These are phyloP conservation scores for Persicaria maculosa DNA, from an alignment of 148 eudicot genomes.

Conservation along the genomic window DNA sequence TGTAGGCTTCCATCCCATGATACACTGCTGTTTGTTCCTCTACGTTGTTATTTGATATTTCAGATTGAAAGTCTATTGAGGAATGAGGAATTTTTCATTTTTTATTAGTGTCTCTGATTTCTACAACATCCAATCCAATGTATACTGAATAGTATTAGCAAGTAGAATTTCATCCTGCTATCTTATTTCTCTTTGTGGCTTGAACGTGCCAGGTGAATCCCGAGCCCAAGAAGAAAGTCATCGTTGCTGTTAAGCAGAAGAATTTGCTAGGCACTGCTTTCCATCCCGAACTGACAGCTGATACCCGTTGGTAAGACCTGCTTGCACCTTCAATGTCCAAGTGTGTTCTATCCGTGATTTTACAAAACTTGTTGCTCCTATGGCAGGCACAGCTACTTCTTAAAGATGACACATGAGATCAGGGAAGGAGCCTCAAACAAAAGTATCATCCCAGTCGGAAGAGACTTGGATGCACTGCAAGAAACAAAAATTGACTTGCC, in stretches of 20 bases:
- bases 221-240: slow-evolving; percentile 46
- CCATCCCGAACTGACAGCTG: slow-evolving; percentile 92
- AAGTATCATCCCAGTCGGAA: not conserved
- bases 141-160: not conserved
- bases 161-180: not conserved
- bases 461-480: not conserved
- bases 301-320: slow-evolving; percentile 59
- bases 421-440: slow-evolving; percentile 29
- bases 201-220: slow-evolving; percentile 31
- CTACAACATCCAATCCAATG: not conserved
- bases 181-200: slow-evolving; percentile 4
- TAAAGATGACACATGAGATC: slow-evolving; percentile 59
- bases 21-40: too few species aligned
- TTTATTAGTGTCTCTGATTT: not conserved
- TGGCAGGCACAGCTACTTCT: slow-evolving; percentile 81
- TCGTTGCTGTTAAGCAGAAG: slow-evolving; percentile 84
- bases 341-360: not conserved
- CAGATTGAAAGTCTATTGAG: too few species aligned
- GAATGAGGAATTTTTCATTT: not conserved
- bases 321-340: not conserved
- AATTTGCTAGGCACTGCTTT: slow-evolving; percentile 90
- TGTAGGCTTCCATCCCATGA: too few species aligned
- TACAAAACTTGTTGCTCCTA: not conserved
- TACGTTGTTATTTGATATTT: too few species aligned
- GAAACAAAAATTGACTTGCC: slow-evolving; percentile 12